Conservation (phyloP, 1,139 yeast species). For the Saccharomyces pastorianus region DNA sequence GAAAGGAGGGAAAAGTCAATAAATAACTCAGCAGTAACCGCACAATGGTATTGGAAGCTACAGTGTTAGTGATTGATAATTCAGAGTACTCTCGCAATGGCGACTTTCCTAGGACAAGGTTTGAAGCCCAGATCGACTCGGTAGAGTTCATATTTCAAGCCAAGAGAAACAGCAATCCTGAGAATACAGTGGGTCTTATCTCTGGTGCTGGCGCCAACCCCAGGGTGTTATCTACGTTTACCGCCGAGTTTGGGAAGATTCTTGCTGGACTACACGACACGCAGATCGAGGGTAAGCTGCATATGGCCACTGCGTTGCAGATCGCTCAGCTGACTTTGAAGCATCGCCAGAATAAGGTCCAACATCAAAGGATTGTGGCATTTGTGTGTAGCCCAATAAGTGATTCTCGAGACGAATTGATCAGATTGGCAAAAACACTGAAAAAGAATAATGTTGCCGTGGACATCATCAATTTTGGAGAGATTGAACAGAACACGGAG, state of each 20-base stretch:
- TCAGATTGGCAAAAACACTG: slow-evolving; percentile 82
- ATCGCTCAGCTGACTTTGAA: slow-evolving; percentile 96
- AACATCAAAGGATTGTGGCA: slow-evolving; percentile 80
- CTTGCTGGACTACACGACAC: slow-evolving; percentile 84
- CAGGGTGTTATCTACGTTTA: slow-evolving; percentile 77
- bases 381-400: slow-evolving; percentile 84
- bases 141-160: slow-evolving; percentile 81
- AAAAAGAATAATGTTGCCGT: slow-evolving; percentile 89
- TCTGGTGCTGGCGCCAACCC: slow-evolving; percentile 85
- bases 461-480: slow-evolving; percentile 89
- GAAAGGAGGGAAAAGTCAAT: not conserved
- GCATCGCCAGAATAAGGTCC: slow-evolving; percentile 91
- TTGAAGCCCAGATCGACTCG: slow-evolving; percentile 90
- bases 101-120: slow-evolving; percentile 82
- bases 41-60: slow-evolving; percentile 85
- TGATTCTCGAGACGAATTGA: slow-evolving; percentile 53
- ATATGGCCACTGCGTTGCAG: slow-evolving; percentile 79
- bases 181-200: slow-evolving; percentile 84
- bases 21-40: not conserved
- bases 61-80: slow-evolving; percentile 91
- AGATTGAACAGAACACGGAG: slow-evolving; percentile 66
- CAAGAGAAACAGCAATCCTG: slow-evolving; percentile 84
- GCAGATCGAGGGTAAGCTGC: slow-evolving; percentile 58
- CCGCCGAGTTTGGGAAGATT: slow-evolving; percentile 81
- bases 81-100: slow-evolving; percentile 96